phyloP scores from a whole-genome alignment of 768 basidiomycete species.

The Leccinum uliginosum region DNA sequence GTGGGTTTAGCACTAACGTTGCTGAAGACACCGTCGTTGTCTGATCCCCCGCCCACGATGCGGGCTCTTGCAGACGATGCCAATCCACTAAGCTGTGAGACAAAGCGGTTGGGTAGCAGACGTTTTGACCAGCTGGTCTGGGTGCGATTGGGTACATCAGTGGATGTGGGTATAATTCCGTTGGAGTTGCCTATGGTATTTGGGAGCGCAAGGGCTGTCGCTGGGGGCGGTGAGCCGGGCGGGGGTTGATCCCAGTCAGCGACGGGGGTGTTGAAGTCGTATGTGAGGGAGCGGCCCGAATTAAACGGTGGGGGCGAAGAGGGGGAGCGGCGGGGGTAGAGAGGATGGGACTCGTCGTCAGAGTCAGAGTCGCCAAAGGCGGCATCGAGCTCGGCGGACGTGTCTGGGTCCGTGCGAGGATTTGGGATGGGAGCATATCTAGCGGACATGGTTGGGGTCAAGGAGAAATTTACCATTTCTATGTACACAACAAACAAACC shows the following conservation, averaged over 20 bases:
- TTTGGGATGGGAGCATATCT: slow-evolving; percentile 70
- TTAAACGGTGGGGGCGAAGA: slow-evolving; percentile 5
- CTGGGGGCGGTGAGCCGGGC: slow-evolving; percentile 75
- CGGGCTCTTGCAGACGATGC: slow-evolving; percentile 31
- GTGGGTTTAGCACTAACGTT: slow-evolving; percentile 88
- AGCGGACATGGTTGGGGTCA: slow-evolving; percentile 38
- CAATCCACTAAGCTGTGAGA: slow-evolving; percentile 41
- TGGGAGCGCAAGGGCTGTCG: slow-evolving; percentile 59
- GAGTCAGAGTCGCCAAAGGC: slow-evolving; percentile 82
- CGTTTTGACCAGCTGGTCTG: slow-evolving; percentile 50
- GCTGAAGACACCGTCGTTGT: slow-evolving; percentile 91
- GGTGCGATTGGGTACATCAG: slow-evolving; percentile 21
- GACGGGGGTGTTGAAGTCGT: slow-evolving; percentile 71
- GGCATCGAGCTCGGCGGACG: slow-evolving; percentile 71
- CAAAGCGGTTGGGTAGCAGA: slow-evolving; percentile 55
- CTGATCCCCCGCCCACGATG: slow-evolving; percentile 58
- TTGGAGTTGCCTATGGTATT: slow-evolving; percentile 75
- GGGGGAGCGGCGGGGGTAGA: slow-evolving; percentile 38
- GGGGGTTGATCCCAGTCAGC: slow-evolving; percentile 75
- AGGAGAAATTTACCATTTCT: slow-evolving; percentile 5
- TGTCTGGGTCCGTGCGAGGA: slow-evolving; percentile 44
- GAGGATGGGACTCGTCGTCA: slow-evolving; percentile 51
- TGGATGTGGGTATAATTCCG: slow-evolving; percentile 54
- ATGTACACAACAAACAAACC: background rate
- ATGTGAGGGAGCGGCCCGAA: slow-evolving; percentile 38